Evolutionary conservation across 768 basidiomycete species (phyloP).

Genomic region (Sporobolomyces pararoseus): DNA sequence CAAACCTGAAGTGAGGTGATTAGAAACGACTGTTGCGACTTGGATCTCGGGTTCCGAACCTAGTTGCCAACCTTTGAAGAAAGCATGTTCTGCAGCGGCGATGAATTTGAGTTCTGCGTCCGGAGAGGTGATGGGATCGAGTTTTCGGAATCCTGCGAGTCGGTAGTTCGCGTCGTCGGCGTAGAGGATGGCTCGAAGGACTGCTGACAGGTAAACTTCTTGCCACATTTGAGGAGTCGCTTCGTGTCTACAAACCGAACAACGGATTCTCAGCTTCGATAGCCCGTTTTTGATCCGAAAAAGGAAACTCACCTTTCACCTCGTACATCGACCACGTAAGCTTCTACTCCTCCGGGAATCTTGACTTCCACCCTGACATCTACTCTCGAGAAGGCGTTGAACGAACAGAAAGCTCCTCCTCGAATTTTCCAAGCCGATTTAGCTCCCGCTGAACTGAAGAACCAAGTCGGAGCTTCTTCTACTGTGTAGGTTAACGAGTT

Average conservation of each 20-base stretch:
- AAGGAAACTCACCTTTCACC: slow-evolving; percentile 71
- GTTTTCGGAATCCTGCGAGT: slow-evolving; percentile 87
- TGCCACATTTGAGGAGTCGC: slow-evolving; percentile 92
- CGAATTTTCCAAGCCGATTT: slow-evolving; percentile 77
- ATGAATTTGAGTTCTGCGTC: slow-evolving; percentile 89
- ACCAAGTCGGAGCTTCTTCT: slow-evolving; percentile 89
- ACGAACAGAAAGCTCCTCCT: slow-evolving; percentile 90
- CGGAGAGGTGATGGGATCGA: slow-evolving; percentile 84
- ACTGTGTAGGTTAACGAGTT: slow-evolving; percentile 96
- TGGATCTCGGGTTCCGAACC: slow-evolving; percentile 98
- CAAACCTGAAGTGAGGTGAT: slow-evolving; percentile 89
- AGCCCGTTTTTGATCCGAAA: background rate
- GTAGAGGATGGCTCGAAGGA: slow-evolving; percentile 86
- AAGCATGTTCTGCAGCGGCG: slow-evolving; percentile 81
- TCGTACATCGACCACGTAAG: slow-evolving; percentile 87
- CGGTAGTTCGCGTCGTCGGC: slow-evolving; percentile 88
- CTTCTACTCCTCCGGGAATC: slow-evolving; percentile 93
- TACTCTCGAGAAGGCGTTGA: slow-evolving; percentile 95
- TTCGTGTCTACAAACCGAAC: slow-evolving; percentile 61
- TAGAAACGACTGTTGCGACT: slow-evolving; percentile 91
- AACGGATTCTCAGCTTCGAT: background rate
- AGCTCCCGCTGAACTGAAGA: slow-evolving; percentile 60
- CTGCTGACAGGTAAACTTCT: slow-evolving; percentile 90
- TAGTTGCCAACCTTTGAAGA: slow-evolving; percentile 94
- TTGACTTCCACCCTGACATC: slow-evolving; percentile 97